phyloP scores from a whole-genome alignment of 257 asterid species.

The Primulina huaijiensis region DNA sequence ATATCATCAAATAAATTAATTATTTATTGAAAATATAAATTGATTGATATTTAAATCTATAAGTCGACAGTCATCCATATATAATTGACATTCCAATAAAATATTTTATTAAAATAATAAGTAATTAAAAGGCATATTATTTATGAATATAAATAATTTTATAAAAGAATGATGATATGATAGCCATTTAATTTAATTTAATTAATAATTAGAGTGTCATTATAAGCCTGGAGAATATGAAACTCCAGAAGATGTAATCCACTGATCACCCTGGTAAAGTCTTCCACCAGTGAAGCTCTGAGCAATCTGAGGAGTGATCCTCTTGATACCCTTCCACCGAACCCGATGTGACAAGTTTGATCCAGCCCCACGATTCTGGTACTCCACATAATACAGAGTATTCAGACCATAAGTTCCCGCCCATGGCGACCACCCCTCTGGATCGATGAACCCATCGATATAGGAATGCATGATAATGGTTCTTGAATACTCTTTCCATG shows the following conservation, averaged over 20 bases:
- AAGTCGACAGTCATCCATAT: too few species aligned
- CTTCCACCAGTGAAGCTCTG: constrained; percentile 25
- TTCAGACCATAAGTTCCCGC: constrained; percentile 25
- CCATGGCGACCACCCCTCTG: constrained; percentile 53
- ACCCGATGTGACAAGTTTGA: constrained; percentile 27
- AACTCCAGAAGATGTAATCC: constrained; percentile 20
- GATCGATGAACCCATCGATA: constrained; percentile 35
- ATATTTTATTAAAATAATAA: too few species aligned
- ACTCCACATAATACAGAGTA: constrained; percentile 41
- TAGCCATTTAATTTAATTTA: too few species aligned
- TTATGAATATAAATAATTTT: too few species aligned
- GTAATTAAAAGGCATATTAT: too few species aligned
- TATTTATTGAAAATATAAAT: too few species aligned
- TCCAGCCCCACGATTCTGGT: constrained; percentile 45
- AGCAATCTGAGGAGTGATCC: constrained; percentile 21
- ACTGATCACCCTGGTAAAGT: constrained; percentile 14
- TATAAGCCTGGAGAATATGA: constrained; percentile 26
- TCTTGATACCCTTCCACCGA: constrained; percentile 39
- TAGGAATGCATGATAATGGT: constrained; percentile 46
- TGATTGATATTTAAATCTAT: too few species aligned
- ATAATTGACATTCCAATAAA: too few species aligned
- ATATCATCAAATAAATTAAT: too few species aligned
- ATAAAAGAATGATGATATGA: too few species aligned
- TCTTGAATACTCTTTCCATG: constrained; percentile 53
- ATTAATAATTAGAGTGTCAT: too few species aligned